Evolutionary conservation across 2,329 filamentous ascomycete genomes (phyloP).

Genomic region (Elsinoe ampelina): DNA sequence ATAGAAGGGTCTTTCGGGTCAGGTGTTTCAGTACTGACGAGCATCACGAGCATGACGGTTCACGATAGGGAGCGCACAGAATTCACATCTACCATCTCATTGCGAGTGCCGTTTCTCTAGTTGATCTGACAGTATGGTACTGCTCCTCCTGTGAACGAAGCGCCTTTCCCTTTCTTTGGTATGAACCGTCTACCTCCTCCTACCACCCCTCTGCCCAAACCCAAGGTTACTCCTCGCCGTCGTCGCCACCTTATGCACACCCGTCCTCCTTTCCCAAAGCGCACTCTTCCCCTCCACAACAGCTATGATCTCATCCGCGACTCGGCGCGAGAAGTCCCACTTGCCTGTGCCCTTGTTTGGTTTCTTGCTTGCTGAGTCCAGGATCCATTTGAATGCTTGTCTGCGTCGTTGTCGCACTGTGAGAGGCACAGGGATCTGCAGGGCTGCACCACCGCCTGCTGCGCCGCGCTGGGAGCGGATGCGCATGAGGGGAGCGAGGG

Average conservation of each 20-base stretch:
- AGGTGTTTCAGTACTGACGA: not conserved
- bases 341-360: constrained; percentile 61
- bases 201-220: constrained; percentile 23
- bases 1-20: no score
- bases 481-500: constrained; percentile 77
- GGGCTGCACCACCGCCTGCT: constrained; percentile 68
- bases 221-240: constrained; percentile 64
- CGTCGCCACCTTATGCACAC: constrained; percentile 73
- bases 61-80: not conserved
- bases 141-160: constrained; percentile 8
- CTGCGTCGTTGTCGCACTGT: constrained; percentile 19
- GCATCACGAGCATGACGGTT: not conserved
- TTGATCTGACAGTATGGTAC: not conserved
- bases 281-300: constrained; percentile 77
- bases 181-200: constrained; percentile 12
- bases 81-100: not conserved
- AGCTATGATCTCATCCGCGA: constrained; percentile 78
- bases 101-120: not conserved
- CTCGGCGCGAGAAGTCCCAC: constrained; percentile 62
- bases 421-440: constrained; percentile 19
- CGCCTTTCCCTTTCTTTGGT: not conserved
- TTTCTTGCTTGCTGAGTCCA: constrained; percentile 73
- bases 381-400: constrained; percentile 58
- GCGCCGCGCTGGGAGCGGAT: constrained; percentile 67
- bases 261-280: constrained; percentile 73